Evolutionary conservation across 768 basidiomycete species (phyloP).

Genomic region (Phylloporus sp.): DNA sequence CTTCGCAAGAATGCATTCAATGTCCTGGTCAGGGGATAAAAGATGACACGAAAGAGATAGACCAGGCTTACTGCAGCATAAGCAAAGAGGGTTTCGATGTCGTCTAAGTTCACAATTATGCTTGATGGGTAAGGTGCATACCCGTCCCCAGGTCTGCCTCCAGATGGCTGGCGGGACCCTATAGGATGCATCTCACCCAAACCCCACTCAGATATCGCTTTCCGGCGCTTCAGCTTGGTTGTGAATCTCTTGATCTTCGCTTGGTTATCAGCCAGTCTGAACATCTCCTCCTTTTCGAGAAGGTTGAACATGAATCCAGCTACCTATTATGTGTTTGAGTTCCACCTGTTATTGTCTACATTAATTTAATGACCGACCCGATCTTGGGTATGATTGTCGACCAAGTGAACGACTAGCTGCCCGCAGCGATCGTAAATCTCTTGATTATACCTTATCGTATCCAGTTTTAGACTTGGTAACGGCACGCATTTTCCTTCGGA

Average conservation of each 20-base stretch:
- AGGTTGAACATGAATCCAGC: not conserved
- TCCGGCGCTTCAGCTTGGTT: not conserved
- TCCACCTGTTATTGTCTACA: not conserved
- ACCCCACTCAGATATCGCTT: not conserved
- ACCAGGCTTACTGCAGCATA: not conserved
- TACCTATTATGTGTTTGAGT: too few relatives aligned
- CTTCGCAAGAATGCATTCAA: not conserved
- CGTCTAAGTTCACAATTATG: not conserved
- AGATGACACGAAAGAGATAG: not conserved
- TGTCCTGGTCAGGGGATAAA: not conserved
- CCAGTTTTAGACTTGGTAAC: rapidly evolving
- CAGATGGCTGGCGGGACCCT: not conserved
- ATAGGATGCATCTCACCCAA: not conserved
- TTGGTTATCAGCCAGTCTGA: not conserved
- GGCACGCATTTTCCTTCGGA: not conserved
- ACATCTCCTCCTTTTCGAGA: not conserved
- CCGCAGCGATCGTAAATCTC: not conserved
- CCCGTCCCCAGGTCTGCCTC: slow-evolving; percentile 1
- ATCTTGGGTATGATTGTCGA: not conserved
- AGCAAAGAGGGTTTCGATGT: not conserved
- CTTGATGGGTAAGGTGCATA: not conserved
- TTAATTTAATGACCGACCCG: not conserved
- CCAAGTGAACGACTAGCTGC: not conserved
- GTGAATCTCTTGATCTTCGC: not conserved
- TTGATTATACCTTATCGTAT: not conserved